Evolutionary conservation across 1,284 basidiomycete species (phyloP), one percentile per base, ranked within the genome.

Genomic region (Somion occarium): DNA sequence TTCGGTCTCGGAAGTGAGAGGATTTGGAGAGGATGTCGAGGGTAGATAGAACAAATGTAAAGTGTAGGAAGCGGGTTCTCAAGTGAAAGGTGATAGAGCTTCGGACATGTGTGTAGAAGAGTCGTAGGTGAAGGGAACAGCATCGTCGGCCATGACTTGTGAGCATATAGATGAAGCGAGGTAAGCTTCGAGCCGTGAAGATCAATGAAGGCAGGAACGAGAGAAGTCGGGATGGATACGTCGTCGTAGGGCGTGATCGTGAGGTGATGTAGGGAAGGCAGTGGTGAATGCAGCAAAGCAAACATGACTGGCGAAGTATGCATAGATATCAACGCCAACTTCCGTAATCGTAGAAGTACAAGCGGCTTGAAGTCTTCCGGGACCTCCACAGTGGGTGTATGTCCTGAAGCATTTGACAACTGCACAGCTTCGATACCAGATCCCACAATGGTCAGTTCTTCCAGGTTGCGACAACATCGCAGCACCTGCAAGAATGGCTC

Each of bases 171-270:
- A 30, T 84, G 75, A 1, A 93, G 74, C 0, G 83, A 85, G 7
- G 70, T 72, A 44, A 93, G 75, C 11, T 67, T 67, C 30, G 61
- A 49, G 1, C 91, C 90, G 59, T 93, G 90, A 1, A 67, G 65
- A 1, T 70, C 61, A 46, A 92, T 83, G 59, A 94, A 80, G 18
- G 69, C 70, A 1, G 80, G 76, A 5, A 80, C 75, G 24, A 83
- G 73, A 1, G 85, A 78, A 12, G 67, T 63, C 12, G 83, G 79
- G 53, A 73, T 79, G 26, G 76, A 76, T 12, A 81, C 60, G 56
- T 87, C 85, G 52, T 84, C 76, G 62, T 84, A 90, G 2, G 86
- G 83, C 1, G 88, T 89, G 43, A 93, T 65, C n/a, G 80, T 81
- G 19, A 93, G 70, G 57, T 82, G 82, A n/a, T 66, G 72, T 34